These are phyloP conservation scores for Diaporthe batatas DNA, from an alignment of 2,329 filamentous ascomycete species.

Conservation along the genomic window DNA sequence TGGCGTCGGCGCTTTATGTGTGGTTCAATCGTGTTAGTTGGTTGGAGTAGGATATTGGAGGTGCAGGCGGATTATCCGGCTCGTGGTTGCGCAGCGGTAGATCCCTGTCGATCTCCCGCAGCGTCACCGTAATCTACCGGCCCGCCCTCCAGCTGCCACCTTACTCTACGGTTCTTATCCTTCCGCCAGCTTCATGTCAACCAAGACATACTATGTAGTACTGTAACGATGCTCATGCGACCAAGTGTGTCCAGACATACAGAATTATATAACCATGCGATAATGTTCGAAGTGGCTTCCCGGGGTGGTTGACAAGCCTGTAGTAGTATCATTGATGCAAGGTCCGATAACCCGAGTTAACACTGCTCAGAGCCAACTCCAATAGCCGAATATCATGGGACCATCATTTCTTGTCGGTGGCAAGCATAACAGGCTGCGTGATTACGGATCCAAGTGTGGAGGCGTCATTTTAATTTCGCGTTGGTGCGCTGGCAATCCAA, in stretches of 20 bases:
- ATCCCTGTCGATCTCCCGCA: not conserved
- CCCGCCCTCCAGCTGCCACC: not conserved
- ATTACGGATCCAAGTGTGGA: constrained; percentile 1
- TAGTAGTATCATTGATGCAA: too few species aligned
- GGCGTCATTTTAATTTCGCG: constrained; percentile 14
- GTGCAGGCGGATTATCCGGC: constrained; percentile 15
- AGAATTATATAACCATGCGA: too few species aligned
- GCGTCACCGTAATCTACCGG: not conserved
- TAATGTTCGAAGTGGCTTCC: too few species aligned
- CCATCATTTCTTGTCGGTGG: not conserved
- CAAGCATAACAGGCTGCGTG: not conserved
- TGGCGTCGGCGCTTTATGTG: too few species aligned
- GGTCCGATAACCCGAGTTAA: too few species aligned
- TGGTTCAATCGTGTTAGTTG: too few species aligned
- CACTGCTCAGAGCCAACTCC: too few species aligned
- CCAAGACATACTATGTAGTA: too few species aligned
- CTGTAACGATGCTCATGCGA: not conserved
- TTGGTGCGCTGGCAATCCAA: not conserved
- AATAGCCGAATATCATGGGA: not conserved
- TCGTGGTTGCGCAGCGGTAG: too few species aligned
- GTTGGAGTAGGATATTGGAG: too few species aligned
- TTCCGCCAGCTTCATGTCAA: not conserved
- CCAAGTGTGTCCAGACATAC: too few species aligned
- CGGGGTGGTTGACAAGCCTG: too few species aligned
- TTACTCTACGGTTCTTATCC: not conserved